Conservation (phyloP, 257 asterid genomes). For the Penstemon newberryi region DNA sequence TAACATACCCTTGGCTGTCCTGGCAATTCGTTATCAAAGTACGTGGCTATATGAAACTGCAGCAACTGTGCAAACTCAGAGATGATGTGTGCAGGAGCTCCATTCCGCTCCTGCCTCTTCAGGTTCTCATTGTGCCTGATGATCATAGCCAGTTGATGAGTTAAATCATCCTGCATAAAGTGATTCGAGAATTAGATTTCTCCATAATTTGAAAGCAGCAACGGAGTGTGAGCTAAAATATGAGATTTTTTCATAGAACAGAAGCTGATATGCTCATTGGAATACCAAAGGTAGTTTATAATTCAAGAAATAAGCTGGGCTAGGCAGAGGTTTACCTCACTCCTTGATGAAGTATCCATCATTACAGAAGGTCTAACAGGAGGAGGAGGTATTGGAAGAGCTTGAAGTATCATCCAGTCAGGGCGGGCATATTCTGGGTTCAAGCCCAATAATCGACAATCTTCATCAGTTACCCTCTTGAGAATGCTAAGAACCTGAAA, state of each 20-base stretch:
- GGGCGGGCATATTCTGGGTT: constrained; percentile 96
- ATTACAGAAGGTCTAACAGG: constrained; percentile 99
- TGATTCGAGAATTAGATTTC: constrained; percentile 30
- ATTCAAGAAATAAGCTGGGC: constrained; percentile 11
- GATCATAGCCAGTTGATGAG: constrained; percentile 98
- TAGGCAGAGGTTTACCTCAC: constrained; percentile 68
- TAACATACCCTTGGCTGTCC: constrained; percentile 93
- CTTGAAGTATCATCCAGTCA: constrained; percentile 99
- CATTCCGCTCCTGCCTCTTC: constrained; percentile 95
- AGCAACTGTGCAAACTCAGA: constrained; percentile 96
- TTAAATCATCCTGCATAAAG: constrained; percentile 86
- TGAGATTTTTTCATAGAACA: neutral
- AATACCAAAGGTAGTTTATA: constrained; percentile 18
- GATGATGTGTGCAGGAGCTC: constrained; percentile 98
- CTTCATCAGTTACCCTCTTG: constrained; percentile 94
- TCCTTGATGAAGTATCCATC: constrained; percentile 99
- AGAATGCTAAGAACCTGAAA: constrained; percentile 86
- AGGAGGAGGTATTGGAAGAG: constrained; percentile 97
- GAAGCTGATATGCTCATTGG: constrained; percentile 21
- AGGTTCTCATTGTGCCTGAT: constrained; percentile 94
- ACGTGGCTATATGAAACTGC: constrained; percentile 98
- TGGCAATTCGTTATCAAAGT: constrained; percentile 95
- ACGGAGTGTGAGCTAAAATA: neutral
- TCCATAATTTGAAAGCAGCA: constrained; percentile 1
- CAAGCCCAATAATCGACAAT: constrained; percentile 74